phyloP scores from a whole-genome alignment of 2,329 filamentous ascomycete species.

The Paraphoma chrysanthemicola region DNA sequence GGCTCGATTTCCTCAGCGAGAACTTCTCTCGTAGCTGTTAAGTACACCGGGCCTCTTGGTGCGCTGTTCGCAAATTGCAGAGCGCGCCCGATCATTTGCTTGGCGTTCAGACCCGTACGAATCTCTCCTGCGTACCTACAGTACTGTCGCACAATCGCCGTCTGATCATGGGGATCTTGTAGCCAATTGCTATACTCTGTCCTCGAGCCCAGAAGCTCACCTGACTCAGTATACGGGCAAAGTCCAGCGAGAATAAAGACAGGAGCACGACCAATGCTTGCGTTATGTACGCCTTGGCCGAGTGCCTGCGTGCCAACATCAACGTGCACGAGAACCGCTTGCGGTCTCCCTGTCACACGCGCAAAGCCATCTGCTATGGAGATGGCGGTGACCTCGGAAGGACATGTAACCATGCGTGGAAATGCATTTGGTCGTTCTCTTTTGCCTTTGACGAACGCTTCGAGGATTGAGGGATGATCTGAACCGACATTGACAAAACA shows the following conservation, averaged over 20 bases:
- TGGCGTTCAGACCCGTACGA: slow-evolving; percentile 32
- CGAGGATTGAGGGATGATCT: slow-evolving; percentile 30
- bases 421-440: slow-evolving; percentile 16
- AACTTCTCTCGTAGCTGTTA: slow-evolving; percentile 20
- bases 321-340: slow-evolving; percentile 78
- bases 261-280: slow-evolving; percentile 23
- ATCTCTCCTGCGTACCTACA: slow-evolving; percentile 41
- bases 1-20: slow-evolving; percentile 21
- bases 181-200: slow-evolving; percentile 53
- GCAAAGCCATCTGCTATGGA: slow-evolving; percentile 25
- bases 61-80: slow-evolving; percentile 35
- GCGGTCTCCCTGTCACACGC: slow-evolving; percentile 68
- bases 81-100: slow-evolving; percentile 32
- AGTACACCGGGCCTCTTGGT: slow-evolving; percentile 29
- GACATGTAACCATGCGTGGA: slow-evolving; percentile 23
- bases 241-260: slow-evolving; percentile 55
- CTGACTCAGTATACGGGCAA: slow-evolving; percentile 53
- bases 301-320: slow-evolving; percentile 75
- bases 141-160: slow-evolving; percentile 46
- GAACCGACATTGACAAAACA: slow-evolving; percentile 32
- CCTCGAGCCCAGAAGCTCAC: slow-evolving; percentile 49
- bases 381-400: slow-evolving; percentile 23
- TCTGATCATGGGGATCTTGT: slow-evolving; percentile 53
- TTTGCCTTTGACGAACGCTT: slow-evolving; percentile 28
- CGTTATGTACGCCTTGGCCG: slow-evolving; percentile 72